Evolutionary conservation across 352 stramenopile species (phyloP).

Genomic region (Phytophthora pistaciae): DNA sequence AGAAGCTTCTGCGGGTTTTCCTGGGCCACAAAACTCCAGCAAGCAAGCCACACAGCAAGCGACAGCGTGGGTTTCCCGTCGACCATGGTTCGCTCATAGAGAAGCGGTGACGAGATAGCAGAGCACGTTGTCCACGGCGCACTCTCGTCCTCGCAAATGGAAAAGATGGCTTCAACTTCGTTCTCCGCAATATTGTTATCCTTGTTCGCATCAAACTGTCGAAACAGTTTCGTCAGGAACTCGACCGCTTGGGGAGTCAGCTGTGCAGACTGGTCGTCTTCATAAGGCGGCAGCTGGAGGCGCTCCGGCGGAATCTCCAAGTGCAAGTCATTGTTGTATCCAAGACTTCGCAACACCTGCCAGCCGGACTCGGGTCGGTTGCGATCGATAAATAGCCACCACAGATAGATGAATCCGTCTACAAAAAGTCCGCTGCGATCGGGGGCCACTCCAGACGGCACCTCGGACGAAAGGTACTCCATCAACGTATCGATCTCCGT

Average conservation of each 20-base stretch:
- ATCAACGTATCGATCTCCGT: conserved; percentile 90
- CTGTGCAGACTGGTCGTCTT: conserved; percentile 83
- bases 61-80: conserved; percentile 65
- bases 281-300: conserved; percentile 57
- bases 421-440: conserved; percentile 75
- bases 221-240: conserved; percentile 81
- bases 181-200: conserved; percentile 74
- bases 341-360: conserved; percentile 84
- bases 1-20: conserved; percentile 81
- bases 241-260: conserved; percentile 70
- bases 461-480: conserved; percentile 76
- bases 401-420: conserved; percentile 86
- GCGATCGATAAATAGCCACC: conserved; percentile 90
- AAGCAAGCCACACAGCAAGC: conserved; percentile 69
- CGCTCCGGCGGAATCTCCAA: conserved; percentile 81
- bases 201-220: conserved; percentile 88
- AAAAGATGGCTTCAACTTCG: conserved; percentile 85
- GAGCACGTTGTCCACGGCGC: conserved; percentile 79
- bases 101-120: conserved; percentile 57
- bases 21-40: conserved; percentile 78
- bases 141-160: conserved; percentile 78
- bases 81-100: conserved; percentile 64
- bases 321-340: conserved; percentile 84
- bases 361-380: conserved; percentile 91
- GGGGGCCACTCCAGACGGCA: conserved; percentile 71